These are phyloP conservation scores for Epichloe scottii DNA, from an alignment of 2,329 filamentous ascomycete species.

Conservation along the genomic window DNA sequence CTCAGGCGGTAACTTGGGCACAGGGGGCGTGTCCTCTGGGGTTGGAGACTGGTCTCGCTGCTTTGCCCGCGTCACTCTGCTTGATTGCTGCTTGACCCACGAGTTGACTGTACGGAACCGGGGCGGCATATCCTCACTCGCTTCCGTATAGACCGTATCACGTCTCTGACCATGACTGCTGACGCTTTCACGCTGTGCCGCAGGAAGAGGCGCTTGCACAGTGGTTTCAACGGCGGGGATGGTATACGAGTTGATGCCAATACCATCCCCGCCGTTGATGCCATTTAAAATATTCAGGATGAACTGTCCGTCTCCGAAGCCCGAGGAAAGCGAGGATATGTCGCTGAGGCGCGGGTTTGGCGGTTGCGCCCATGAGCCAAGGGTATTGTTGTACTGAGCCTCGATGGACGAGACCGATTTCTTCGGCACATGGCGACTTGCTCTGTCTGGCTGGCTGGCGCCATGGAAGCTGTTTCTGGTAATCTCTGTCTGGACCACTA, in stretches of 20 bases:
- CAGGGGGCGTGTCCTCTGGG: constrained; percentile 21
- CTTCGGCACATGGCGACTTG: not conserved
- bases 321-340: constrained; percentile 49
- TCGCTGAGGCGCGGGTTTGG: constrained; percentile 30
- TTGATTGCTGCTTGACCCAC: constrained; percentile 54
- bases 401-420: constrained; percentile 4
- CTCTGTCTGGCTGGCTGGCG: not conserved
- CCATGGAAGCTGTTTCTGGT: constrained; percentile 3
- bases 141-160: constrained; percentile 40
- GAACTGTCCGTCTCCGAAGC: constrained; percentile 51
- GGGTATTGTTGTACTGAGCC: constrained; percentile 7
- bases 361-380: constrained; percentile 9
- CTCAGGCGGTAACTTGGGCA: constrained; percentile 31
- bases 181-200: constrained; percentile 5
- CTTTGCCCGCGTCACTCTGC: constrained; percentile 36
- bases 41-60: constrained; percentile 18
- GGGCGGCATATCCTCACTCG: constrained; percentile 40
- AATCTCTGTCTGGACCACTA: constrained; percentile 8
- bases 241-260: constrained; percentile 15
- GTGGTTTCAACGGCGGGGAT: constrained; percentile 8
- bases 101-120: constrained; percentile 46
- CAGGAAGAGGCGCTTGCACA: constrained; percentile 7
- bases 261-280: too few relatives aligned
- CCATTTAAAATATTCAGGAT: constrained; percentile 21
- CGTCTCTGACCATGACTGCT: constrained; percentile 14